Evolutionary conservation across 176 grass and related monocot genomes (phyloP).

Genomic region (Aegilops tauschii): DNA sequence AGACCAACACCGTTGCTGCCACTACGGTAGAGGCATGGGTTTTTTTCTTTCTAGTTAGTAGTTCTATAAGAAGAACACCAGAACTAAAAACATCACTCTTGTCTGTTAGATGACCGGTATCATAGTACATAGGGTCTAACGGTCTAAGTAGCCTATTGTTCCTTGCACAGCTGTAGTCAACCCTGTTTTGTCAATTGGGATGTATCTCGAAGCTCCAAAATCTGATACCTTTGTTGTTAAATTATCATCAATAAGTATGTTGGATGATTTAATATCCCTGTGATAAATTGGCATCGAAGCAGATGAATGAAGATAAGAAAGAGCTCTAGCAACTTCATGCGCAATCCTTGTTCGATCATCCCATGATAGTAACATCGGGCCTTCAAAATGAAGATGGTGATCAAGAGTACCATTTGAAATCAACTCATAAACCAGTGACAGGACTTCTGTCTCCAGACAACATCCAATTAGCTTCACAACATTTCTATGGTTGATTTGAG

Average conservation of each 20-base stretch:
- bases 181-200: not conserved
- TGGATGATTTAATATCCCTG: not conserved
- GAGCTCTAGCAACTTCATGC: not conserved
- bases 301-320: not conserved
- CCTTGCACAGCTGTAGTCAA: not conserved
- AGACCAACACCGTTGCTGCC: not conserved
- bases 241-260: not conserved
- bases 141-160: not conserved
- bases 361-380: not conserved
- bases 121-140: not conserved
- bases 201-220: slow-evolving; percentile 3
- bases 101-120: not conserved
- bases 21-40: not conserved
- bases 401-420: not conserved
- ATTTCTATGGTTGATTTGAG: slow-evolving; percentile 14
- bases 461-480: not conserved
- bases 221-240: not conserved
- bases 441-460: not conserved
- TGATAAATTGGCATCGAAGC: not conserved
- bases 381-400: not conserved
- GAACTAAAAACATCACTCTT: slow-evolving; percentile 43
- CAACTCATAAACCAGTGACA: not conserved
- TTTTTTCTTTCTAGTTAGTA: slow-evolving; percentile 35
- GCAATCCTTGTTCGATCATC: not conserved
- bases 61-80: slow-evolving; percentile 46